Evolutionary conservation across 768 basidiomycete genomes (phyloP), one percentile per base, ranked within the genome.

Genomic region (Psilocybe sp.): DNA sequence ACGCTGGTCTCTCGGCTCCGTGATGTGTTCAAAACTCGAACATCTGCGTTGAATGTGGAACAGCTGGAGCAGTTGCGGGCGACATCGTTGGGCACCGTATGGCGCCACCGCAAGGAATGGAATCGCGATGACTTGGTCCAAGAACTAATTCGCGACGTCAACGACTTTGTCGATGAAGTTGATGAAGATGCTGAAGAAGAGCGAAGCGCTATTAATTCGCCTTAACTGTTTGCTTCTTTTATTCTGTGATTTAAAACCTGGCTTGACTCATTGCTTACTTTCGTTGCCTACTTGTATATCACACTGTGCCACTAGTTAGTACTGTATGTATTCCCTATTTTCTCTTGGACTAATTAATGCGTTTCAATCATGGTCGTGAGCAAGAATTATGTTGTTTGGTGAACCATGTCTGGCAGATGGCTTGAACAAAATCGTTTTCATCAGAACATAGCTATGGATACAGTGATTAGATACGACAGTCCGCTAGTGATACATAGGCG

Each of bases 1-100:
- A 61, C 52, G 2, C 61, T 73, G 9, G 57, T 96, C 19, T 59
- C 57, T 0, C 60, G 75, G 9, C 76, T 98, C 0, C 67, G 71
- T 49, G 40, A 63, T 2, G 66, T 72, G 40, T 64, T 98, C 20
- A 69, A 69, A 33, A 70, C 78, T 14, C 63, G 63, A 40, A 97
- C 96, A 1, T 63, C 52, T 5, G 63, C 61, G 0, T 71, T 98
- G 38, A 89, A 75, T 19, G 76, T 98, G 44, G 97, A 99, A 62
- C 84, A 96, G 62, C 78, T 99, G 5, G 97, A 98, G 64, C 94
- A 98, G 66, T 76, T 99, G 5, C 82, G 97, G 5, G 95, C 97
- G 7, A 82, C 79, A 2, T 87, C 84, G 58, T 79, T 94, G 19
- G 82, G 84, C 37, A 73, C 73, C 44, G 76, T 98, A n/a, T 99